A percentile compares a stretch with the other conserved stretches of the same genome.
Evolutionary conservation across 2,329 filamentous ascomycete genomes (phyloP).

Genomic region (Diaporthe citri): DNA sequence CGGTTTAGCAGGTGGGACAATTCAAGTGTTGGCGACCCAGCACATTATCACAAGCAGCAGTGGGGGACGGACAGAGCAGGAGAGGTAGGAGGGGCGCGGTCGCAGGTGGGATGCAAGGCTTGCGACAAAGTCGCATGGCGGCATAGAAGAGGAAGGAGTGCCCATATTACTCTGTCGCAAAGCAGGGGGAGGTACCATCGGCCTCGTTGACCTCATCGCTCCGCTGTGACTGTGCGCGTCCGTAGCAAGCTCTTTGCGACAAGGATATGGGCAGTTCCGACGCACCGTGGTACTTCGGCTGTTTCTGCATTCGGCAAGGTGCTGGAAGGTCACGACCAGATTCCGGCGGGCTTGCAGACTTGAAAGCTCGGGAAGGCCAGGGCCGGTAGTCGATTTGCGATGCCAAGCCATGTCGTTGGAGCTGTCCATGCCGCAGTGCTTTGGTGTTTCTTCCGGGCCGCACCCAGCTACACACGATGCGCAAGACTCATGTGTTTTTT

Average conservation of each 20-base stretch:
- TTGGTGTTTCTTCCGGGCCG: slow-evolving; percentile 12
- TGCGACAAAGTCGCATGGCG: slow-evolving; percentile 26
- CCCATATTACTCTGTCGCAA: slow-evolving; percentile 22
- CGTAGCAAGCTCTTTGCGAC: slow-evolving; percentile 25
- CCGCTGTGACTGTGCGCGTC: slow-evolving; percentile 28
- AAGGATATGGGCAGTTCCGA: slow-evolving; percentile 29
- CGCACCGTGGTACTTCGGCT: slow-evolving; percentile 13
- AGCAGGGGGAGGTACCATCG: slow-evolving; percentile 31
- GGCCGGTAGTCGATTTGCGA: slow-evolving; percentile 29
- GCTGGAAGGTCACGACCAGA: slow-evolving; percentile 29
- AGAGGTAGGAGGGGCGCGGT: background rate
- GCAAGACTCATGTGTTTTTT: background rate
- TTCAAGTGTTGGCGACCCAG: slow-evolving; percentile 20
- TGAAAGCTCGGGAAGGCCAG: slow-evolving; percentile 32
- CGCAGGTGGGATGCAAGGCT: background rate
- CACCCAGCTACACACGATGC: background rate
- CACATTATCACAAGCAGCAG: slow-evolving; percentile 30
- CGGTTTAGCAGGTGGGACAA: background rate
- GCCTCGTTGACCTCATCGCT: slow-evolving; percentile 30
- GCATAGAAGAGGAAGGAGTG: slow-evolving; percentile 20
- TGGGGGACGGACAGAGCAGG: background rate
- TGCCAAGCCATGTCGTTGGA: slow-evolving; percentile 24
- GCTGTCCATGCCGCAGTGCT: slow-evolving; percentile 3
- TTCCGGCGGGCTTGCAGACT: slow-evolving; percentile 14
- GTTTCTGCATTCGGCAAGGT: slow-evolving; percentile 33